phyloP scores from a whole-genome alignment of 1,139 yeast species.

The Protomyces macrosporus region DNA sequence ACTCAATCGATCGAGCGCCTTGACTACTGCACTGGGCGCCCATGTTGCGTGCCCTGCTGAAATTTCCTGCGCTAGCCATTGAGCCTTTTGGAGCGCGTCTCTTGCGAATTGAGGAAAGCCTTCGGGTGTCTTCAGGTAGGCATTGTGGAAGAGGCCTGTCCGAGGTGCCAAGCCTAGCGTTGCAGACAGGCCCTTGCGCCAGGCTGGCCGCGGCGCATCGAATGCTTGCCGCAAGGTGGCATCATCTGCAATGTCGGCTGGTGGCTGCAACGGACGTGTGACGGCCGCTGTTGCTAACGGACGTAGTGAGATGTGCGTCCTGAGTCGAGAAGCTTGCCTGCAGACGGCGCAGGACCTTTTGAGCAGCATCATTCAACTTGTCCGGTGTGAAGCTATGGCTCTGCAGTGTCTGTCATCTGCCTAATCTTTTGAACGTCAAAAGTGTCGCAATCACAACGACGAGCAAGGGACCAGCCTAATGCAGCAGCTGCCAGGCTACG shows the following conservation, averaged over 20 bases:
- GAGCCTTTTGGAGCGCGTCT: constrained; percentile 59
- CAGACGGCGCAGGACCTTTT: background rate
- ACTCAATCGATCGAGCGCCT: constrained; percentile 73
- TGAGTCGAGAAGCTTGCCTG: background rate
- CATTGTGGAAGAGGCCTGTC: constrained; percentile 71
- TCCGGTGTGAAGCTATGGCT: no score
- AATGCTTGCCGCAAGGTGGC: constrained; percentile 31
- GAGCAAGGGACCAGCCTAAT: no score
- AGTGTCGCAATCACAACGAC: no score
- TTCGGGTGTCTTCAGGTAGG: constrained; percentile 58
- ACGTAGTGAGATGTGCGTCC: background rate
- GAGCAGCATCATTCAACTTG: no score
- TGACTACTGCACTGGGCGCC: constrained; percentile 54
- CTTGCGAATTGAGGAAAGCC: constrained; percentile 67
- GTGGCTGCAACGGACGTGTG: background rate
- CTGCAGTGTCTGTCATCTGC: no score
- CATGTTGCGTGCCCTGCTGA: constrained; percentile 41
- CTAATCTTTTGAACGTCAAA: no score
- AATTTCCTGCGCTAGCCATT: constrained; percentile 54
- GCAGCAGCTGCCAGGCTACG: no score
- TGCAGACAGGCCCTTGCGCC: constrained; percentile 4
- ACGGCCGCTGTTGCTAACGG: background rate
- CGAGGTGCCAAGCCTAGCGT: constrained; percentile 21
- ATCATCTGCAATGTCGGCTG: constrained; percentile 28
- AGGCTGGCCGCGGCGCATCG: constrained; percentile 29